These are phyloP conservation scores for Silene conica DNA, from an alignment of 148 eudicot genomes.

Conservation along the genomic window DNA sequence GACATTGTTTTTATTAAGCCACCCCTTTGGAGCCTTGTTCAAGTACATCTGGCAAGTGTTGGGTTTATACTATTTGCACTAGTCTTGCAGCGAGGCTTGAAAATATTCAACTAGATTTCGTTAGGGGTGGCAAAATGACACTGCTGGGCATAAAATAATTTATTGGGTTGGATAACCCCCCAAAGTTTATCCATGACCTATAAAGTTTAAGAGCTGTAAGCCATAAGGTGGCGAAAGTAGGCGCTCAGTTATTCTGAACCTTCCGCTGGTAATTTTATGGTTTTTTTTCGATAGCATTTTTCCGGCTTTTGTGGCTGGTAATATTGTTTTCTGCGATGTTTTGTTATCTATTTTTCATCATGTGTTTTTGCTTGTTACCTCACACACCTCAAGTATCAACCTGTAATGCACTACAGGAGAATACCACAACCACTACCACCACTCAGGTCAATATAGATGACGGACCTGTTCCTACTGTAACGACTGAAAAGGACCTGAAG, in stretches of 20 bases:
- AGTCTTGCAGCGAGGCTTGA: not conserved
- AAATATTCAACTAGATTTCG: not conserved
- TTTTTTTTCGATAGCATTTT: not conserved
- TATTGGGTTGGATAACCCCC: not conserved
- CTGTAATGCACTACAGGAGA: conserved; percentile 47
- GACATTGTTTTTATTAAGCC: too few species aligned
- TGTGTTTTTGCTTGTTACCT: not conserved
- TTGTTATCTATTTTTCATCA: not conserved
- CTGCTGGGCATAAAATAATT: not conserved
- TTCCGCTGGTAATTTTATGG: not conserved
- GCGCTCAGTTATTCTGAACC: not conserved
- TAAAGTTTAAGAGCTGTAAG: not conserved
- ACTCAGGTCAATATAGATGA: conserved; percentile 50
- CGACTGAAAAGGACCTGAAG: conserved; percentile 53
- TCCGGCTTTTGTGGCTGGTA: not conserved
- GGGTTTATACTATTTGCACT: too few species aligned
- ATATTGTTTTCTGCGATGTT: too few species aligned
- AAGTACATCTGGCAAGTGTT: too few species aligned
- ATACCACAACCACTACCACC: conserved; percentile 50
- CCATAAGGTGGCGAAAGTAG: not conserved
- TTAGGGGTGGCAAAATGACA: not conserved
- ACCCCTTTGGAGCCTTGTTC: too few species aligned
- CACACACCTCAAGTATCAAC: not conserved
- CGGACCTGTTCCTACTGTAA: conserved; percentile 50
- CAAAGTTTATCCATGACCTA: not conserved